These are phyloP conservation scores for Paramecium sexaurelia DNA, from an alignment of 73 alveolate genomes.

Conservation along the genomic window DNA sequence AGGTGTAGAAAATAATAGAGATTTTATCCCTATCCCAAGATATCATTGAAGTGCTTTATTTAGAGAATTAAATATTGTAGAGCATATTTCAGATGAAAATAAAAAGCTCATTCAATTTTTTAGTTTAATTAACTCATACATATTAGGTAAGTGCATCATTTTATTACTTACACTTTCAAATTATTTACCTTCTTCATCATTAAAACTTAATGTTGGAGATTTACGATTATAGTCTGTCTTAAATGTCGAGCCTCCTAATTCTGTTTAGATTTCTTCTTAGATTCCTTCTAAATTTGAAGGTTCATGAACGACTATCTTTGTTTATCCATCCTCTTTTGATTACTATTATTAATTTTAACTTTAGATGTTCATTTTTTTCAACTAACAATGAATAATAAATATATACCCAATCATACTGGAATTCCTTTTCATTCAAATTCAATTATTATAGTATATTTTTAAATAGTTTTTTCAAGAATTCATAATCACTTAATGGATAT, in stretches of 20 bases:
- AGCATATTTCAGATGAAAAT: background rate
- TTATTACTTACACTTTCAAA: background rate
- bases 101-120: background rate
- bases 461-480: constrained; percentile 52
- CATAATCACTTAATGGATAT: constrained; percentile 56
- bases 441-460: background rate
- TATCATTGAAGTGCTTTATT: constrained; percentile 99
- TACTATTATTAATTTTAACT: background rate
- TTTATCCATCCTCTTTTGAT: background rate
- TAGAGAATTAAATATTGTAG: constrained; percentile 69
- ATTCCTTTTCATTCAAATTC: constrained; percentile 47
- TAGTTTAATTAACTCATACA: constrained; percentile 22
- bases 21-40: constrained; percentile 99
- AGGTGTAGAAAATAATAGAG: constrained; percentile 99
- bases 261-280: background rate
- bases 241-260: background rate
- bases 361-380: background rate
- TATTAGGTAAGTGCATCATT: background rate
- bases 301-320: background rate
- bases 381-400: background rate
- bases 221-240: background rate
- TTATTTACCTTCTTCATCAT: background rate
- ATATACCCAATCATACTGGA: constrained; percentile 63
- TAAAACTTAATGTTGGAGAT: background rate
- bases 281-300: constrained; percentile 25